Percentiles rank a stretch among this genome's conserved stretches.
These are phyloP conservation scores for Aspergillus sclerotiicarbonarius DNA, from an alignment of 495 filamentous ascomycete genomes.

Conservation along the genomic window DNA sequence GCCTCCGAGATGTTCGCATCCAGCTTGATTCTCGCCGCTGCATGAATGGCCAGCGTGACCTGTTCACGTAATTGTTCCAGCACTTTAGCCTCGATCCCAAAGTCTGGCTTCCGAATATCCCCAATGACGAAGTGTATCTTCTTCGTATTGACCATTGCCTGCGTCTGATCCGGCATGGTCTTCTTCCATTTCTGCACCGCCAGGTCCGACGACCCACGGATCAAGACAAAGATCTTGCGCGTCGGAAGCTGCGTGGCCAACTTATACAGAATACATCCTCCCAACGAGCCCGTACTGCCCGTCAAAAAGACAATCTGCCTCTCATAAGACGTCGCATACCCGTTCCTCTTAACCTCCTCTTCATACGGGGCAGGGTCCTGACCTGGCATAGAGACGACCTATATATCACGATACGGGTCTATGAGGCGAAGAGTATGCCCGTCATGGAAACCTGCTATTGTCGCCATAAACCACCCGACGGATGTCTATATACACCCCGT, in stretches of 20 bases:
- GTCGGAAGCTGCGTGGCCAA: slow-evolving; percentile 36
- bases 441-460: no score
- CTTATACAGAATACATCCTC: slow-evolving; percentile 40
- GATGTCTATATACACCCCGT: not conserved
- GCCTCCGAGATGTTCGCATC: slow-evolving; percentile 31
- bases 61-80: slow-evolving; percentile 24
- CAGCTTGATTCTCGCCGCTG: slow-evolving; percentile 37
- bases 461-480: no score
- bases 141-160: slow-evolving; percentile 27
- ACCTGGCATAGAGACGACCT: no score
- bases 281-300: slow-evolving; percentile 37
- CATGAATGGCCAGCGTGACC: slow-evolving; percentile 38
- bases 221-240: slow-evolving; percentile 32
- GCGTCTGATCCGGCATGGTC: slow-evolving; percentile 32
- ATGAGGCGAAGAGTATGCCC: no score
- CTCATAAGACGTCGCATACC: slow-evolving; percentile 31
- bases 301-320: slow-evolving; percentile 36
- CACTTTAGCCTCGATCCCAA: slow-evolving; percentile 23
- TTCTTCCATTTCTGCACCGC: slow-evolving; percentile 34
- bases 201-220: slow-evolving; percentile 24
- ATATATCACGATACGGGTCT: not conserved
- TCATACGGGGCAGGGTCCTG: slow-evolving; percentile 13
- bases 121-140: slow-evolving; percentile 36
- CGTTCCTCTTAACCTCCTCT: slow-evolving; percentile 25
- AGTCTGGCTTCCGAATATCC: slow-evolving; percentile 28